phyloP scores from a whole-genome alignment of 768 basidiomycete genomes.

The Lanmaoa rubissima region DNA sequence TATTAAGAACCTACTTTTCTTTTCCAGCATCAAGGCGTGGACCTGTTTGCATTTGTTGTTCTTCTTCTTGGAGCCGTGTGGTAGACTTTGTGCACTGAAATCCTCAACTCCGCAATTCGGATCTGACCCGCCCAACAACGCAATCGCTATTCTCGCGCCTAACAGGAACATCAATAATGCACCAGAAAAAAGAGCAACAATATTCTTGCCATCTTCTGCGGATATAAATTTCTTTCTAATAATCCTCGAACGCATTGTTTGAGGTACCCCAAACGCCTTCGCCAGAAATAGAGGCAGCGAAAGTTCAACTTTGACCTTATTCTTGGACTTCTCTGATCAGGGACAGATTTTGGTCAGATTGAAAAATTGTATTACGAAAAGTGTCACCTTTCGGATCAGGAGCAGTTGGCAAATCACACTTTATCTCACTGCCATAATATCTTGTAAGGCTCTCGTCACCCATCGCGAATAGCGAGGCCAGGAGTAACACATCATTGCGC shows the following conservation, averaged over 20 bases:
- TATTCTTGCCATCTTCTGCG: neutral
- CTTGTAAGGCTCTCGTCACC: neutral
- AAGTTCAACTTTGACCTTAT: neutral
- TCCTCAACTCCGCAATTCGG: neutral
- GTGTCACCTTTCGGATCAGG: neutral
- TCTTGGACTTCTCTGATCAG: neutral
- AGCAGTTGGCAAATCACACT: neutral
- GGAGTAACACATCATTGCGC: conserved; percentile 12
- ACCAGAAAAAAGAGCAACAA: neutral
- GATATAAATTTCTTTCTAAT: neutral
- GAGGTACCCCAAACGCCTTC: neutral
- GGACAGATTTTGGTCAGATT: neutral
- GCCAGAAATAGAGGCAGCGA: neutral
- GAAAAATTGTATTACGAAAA: neutral
- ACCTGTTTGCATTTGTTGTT: conserved; percentile 8
- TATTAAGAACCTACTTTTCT: neutral
- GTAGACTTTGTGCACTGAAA: neutral
- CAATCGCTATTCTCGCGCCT: conserved; percentile 1
- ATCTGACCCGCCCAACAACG: neutral
- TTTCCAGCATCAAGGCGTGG: neutral
- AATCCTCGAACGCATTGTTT: neutral
- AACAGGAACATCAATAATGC: neutral
- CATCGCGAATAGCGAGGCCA: conserved; percentile 8
- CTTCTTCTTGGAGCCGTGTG: neutral
- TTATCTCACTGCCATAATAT: conserved; percentile 1